These are phyloP conservation scores for Psilocybe tampanensis DNA, from an alignment of 768 basidiomycete species.

Conservation along the genomic window DNA sequence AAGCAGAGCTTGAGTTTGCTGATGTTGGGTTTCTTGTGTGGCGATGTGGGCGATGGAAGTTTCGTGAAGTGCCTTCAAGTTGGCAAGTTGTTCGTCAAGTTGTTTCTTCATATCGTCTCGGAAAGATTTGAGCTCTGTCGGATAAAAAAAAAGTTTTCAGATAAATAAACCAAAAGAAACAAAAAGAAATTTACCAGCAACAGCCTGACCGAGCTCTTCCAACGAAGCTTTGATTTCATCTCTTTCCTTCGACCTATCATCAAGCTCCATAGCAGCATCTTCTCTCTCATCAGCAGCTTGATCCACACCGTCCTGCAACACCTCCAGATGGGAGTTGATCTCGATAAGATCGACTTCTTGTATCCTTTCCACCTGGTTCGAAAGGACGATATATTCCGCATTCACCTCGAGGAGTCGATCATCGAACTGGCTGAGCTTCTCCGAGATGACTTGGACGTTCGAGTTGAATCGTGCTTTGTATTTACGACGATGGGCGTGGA, in stretches of 20 bases:
- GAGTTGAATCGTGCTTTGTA: slow-evolving; percentile 44
- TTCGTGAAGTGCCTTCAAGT: slow-evolving; percentile 29
- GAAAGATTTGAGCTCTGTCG: slow-evolving; percentile 47
- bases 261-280: background rate
- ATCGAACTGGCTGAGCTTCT: slow-evolving; percentile 42
- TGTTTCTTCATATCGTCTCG: slow-evolving; percentile 45
- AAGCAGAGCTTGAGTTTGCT: slow-evolving; percentile 14
- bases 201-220: slow-evolving; percentile 36
- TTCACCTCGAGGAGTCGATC: slow-evolving; percentile 41
- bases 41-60: slow-evolving; percentile 12
- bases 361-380: slow-evolving; percentile 37
- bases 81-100: slow-evolving; percentile 47
- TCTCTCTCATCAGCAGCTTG: slow-evolving; percentile 6
- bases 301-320: slow-evolving; percentile 29
- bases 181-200: slow-evolving; percentile 38
- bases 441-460: slow-evolving; percentile 39
- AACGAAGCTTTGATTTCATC: slow-evolving; percentile 34
- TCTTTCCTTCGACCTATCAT: slow-evolving; percentile 1
- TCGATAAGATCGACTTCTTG: slow-evolving; percentile 28
- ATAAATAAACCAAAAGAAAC: background rate
- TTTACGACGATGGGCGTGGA: slow-evolving; percentile 40
- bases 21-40: slow-evolving; percentile 5
- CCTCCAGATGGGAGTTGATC: slow-evolving; percentile 24
- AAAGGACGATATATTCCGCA: slow-evolving; percentile 34
- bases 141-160: slow-evolving; percentile 1